Evolutionary conservation across 768 basidiomycete species (phyloP).

Genomic region (Cystoderma amianthinum): DNA sequence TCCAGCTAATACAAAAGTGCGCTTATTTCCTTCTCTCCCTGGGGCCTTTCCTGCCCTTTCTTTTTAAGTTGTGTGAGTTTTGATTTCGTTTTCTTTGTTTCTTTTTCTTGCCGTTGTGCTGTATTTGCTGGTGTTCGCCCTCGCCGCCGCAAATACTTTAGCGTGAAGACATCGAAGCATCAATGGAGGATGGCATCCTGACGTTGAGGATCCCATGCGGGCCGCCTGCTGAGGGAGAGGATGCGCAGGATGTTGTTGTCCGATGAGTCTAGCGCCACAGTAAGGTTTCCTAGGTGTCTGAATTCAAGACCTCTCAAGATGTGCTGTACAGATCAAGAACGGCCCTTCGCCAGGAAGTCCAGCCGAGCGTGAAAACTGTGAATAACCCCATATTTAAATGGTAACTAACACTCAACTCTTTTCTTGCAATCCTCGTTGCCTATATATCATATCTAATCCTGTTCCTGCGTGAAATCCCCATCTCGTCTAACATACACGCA

Average conservation of each 20-base stretch:
- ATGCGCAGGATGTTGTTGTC: constrained; percentile 44
- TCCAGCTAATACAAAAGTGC: constrained; percentile 49
- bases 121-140: constrained; percentile 4
- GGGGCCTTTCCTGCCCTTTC: constrained; percentile 8
- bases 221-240: constrained; percentile 32
- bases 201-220: constrained; percentile 48
- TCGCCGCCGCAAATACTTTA: constrained; percentile 12
- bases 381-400: no score
- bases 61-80: constrained; percentile 9
- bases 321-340: background rate
- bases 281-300: constrained; percentile 1
- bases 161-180: constrained; percentile 47
- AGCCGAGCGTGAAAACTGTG: background rate
- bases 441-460: no score
- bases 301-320: background rate
- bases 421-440: background rate
- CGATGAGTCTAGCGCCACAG: constrained; percentile 24
- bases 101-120: constrained; percentile 8
- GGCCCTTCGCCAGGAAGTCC: constrained; percentile 1
- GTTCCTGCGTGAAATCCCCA: no score
- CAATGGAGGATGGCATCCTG: constrained; percentile 57
- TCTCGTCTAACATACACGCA: no score
- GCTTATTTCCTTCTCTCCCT: constrained; percentile 13
- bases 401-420: no score
- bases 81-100: constrained; percentile 11